These are phyloP conservation scores for Neurospora hispaniola DNA, from an alignment of 495 filamentous ascomycete genomes.

Conservation along the genomic window DNA sequence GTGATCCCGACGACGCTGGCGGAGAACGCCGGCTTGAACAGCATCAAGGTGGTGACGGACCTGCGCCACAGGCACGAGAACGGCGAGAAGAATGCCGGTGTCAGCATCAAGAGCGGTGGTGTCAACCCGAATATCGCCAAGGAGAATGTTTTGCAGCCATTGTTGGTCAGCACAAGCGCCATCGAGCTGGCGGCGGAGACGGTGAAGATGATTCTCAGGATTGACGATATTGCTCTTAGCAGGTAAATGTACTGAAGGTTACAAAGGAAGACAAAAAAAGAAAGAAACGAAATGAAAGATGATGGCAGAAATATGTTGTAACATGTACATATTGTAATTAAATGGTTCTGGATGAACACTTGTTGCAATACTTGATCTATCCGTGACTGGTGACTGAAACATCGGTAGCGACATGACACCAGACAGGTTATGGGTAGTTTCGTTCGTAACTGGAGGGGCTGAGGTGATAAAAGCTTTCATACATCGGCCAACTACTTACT, in stretches of 20 bases:
- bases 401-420: too few relatives aligned
- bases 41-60: slow-evolving; percentile 97
- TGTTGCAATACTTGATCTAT: not conserved
- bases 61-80: slow-evolving; percentile 85
- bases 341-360: not conserved
- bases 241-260: slow-evolving; percentile 13
- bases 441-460: too few relatives aligned
- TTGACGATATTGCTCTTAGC: slow-evolving; percentile 76
- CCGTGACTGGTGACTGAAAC: too few relatives aligned
- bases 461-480: too few relatives aligned
- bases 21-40: slow-evolving; percentile 94
- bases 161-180: slow-evolving; percentile 92
- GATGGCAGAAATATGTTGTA: not conserved
- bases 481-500: too few relatives aligned
- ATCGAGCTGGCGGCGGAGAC: slow-evolving; percentile 96
- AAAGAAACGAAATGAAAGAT: not conserved
- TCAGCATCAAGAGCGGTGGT: slow-evolving; percentile 93
- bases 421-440: too few relatives aligned
- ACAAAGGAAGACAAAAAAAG: not conserved
- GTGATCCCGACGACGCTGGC: slow-evolving; percentile 94
- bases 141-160: slow-evolving; percentile 93
- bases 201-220: slow-evolving; percentile 95
- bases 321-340: not conserved
- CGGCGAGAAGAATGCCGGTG: slow-evolving; percentile 90
- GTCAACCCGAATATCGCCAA: slow-evolving; percentile 92